A percentile compares a stretch with the other conserved stretches of the same genome.
Conservation (phyloP, 2,329 filamentous ascomycete genomes). For the Dactylellina leptospora region DNA sequence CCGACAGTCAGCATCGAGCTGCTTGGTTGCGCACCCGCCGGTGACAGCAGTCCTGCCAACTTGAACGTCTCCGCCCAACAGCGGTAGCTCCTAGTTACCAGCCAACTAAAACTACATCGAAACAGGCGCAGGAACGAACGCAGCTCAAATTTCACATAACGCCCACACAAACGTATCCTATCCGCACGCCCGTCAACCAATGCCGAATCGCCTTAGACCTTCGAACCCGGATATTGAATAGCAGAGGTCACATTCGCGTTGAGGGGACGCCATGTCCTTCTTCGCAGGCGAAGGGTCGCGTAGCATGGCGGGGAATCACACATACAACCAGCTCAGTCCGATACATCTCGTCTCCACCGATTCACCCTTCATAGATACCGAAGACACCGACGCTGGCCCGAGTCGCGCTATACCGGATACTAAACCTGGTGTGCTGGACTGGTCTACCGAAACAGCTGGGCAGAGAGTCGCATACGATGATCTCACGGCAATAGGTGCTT, state of each 20-base stretch:
- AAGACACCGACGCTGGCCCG: slow-evolving; percentile 19
- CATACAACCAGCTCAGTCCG: slow-evolving; percentile 24
- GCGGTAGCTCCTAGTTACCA: too few species aligned
- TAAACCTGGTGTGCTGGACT: slow-evolving; percentile 66
- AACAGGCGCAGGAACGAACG: too few species aligned
- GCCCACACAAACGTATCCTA: not conserved
- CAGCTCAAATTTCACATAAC: not conserved
- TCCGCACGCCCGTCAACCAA: slow-evolving; percentile 4
- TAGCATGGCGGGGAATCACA: slow-evolving; percentile 36
- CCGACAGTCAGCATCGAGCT: too few species aligned
- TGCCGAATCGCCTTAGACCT: not conserved
- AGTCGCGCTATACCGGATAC: slow-evolving; percentile 27
- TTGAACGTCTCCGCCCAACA: too few species aligned
- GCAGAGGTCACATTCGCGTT: slow-evolving; percentile 17
- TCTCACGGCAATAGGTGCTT: slow-evolving; percentile 78
- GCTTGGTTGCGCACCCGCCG: too few species aligned
- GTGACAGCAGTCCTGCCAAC: too few species aligned
- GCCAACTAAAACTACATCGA: too few species aligned
- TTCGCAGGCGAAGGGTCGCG: slow-evolving; percentile 48
- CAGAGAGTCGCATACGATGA: slow-evolving; percentile 94
- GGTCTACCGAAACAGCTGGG: slow-evolving; percentile 89
- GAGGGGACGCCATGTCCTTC: slow-evolving; percentile 37
- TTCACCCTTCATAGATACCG: slow-evolving; percentile 12
- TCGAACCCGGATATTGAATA: slow-evolving; percentile 14
- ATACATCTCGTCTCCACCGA: slow-evolving; percentile 28